phyloP scores from a whole-genome alignment of 2,329 filamentous ascomycete genomes.

The Botrytis fabae region DNA sequence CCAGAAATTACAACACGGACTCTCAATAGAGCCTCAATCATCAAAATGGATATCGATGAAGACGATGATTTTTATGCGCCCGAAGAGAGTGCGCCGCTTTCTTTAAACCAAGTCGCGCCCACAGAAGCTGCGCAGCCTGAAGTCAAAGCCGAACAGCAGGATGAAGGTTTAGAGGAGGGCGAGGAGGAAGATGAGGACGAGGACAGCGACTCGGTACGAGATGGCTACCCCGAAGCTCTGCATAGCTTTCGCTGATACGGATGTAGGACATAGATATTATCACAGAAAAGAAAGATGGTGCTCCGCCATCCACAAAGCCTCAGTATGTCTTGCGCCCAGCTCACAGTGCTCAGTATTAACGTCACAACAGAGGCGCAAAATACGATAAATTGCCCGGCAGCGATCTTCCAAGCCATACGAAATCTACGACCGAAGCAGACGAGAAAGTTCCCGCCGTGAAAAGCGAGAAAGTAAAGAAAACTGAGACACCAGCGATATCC shows the following conservation, averaged over 20 bases:
- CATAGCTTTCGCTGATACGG: conserved; percentile 25
- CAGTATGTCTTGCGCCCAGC: conserved; percentile 46
- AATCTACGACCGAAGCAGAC: conserved; percentile 53
- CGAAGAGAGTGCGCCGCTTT: conserved; percentile 51
- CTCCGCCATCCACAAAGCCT: conserved; percentile 48
- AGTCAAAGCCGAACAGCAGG: conserved; percentile 42
- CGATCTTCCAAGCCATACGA: conserved; percentile 31
- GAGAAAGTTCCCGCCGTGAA: conserved; percentile 49
- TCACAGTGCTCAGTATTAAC: conserved; percentile 26
- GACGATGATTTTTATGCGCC: conserved; percentile 67
- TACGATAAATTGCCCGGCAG: not conserved
- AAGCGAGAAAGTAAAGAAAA: conserved; percentile 48
- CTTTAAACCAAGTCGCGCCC: conserved; percentile 28
- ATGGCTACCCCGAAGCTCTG: conserved; percentile 24
- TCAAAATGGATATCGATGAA: conserved; percentile 65
- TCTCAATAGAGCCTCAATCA: conserved; percentile 19
- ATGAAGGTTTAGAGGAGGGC: conserved; percentile 62
- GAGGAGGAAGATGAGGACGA: conserved; percentile 64
- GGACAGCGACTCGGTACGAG: conserved; percentile 55
- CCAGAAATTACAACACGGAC: conserved; percentile 8
- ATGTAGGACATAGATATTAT: conserved; percentile 66
- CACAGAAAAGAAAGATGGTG: conserved; percentile 65
- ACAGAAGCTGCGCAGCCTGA: conserved; percentile 35
- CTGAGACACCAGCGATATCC: conserved; percentile 40
- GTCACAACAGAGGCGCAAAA: conserved; percentile 43